These are phyloP conservation scores for Bjerkandera adusta DNA, from an alignment of 1,284 basidiomycete genomes.

Conservation along the genomic window DNA sequence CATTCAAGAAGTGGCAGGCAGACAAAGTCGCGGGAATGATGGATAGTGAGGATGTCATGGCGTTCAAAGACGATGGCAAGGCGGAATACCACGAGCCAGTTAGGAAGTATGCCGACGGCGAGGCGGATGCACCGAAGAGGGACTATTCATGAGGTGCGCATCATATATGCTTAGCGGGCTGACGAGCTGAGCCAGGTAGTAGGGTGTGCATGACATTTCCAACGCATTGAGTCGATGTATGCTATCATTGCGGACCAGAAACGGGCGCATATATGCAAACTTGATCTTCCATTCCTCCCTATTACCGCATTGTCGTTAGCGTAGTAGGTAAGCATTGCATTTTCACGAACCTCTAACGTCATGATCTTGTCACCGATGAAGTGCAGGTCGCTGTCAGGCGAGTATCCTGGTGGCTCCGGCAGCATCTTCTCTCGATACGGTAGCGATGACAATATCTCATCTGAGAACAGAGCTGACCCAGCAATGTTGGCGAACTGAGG, in stretches of 20 bases:
- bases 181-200: no score
- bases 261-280: constrained; percentile 7
- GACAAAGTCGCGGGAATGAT: constrained; percentile 27
- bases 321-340: no score
- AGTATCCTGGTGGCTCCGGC: background rate
- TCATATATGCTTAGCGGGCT: no score
- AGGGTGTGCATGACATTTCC: no score
- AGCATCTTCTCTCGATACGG: constrained; percentile 8
- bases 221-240: no score
- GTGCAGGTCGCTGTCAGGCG: constrained; percentile 1
- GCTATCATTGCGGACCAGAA: background rate
- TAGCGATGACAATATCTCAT: constrained; percentile 2
- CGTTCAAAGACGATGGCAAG: constrained; percentile 22
- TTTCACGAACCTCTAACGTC: constrained; percentile 5
- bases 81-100: constrained; percentile 22
- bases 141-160: constrained; percentile 8
- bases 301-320: background rate
- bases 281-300: constrained; percentile 5
- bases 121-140: constrained; percentile 20
- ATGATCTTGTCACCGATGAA: constrained; percentile 9
- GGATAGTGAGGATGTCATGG: constrained; percentile 25
- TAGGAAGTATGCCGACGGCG: constrained; percentile 20
- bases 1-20: constrained; percentile 33
- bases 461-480: constrained; percentile 3
- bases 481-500: background rate